These are phyloP conservation scores for Scleroderma citrinum DNA, from an alignment of 768 basidiomycete species.

Conservation along the genomic window DNA sequence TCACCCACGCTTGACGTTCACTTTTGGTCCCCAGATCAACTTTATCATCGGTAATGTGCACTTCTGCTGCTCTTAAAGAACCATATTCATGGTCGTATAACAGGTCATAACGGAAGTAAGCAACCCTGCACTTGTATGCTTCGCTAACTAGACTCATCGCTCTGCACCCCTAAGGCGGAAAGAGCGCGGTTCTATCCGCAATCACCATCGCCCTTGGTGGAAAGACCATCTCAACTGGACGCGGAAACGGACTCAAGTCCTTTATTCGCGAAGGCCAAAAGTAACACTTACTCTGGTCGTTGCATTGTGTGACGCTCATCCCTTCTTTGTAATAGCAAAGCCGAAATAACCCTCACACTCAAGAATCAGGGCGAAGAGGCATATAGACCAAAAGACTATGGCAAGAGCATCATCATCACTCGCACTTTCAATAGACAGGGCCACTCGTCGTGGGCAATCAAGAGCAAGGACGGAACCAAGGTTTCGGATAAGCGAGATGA, in stretches of 20 bases:
- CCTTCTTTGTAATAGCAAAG: constrained; percentile 14
- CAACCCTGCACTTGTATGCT: constrained; percentile 10
- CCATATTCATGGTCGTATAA: constrained; percentile 1
- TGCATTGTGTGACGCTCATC: too few relatives aligned
- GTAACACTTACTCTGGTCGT: constrained; percentile 37
- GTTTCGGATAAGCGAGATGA: constrained; percentile 80
- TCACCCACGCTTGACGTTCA: constrained; percentile 76
- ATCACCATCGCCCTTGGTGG: constrained; percentile 92
- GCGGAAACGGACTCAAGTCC: constrained; percentile 77
- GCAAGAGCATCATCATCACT: constrained; percentile 77
- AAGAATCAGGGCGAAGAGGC: constrained; percentile 93
- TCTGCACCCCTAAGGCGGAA: constrained; percentile 58
- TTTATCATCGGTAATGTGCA: constrained; percentile 78
- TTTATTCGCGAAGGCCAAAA: constrained; percentile 80
- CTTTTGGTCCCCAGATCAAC: constrained; percentile 91
- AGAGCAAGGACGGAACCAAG: constrained; percentile 54
- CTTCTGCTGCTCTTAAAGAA: background rate
- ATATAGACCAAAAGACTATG: constrained; percentile 79
- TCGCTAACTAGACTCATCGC: background rate
- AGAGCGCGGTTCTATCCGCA: constrained; percentile 90
- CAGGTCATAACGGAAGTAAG: constrained; percentile 91
- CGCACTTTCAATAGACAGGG: constrained; percentile 78
- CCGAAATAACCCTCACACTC: constrained; percentile 75
- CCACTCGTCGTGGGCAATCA: constrained; percentile 76
- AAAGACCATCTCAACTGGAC: constrained; percentile 86